Percentiles rank a stretch among this genome's conserved stretches.
phyloP scores from a whole-genome alignment of 2,329 filamentous ascomycete species.

The Nigrograna mackinnonii region DNA sequence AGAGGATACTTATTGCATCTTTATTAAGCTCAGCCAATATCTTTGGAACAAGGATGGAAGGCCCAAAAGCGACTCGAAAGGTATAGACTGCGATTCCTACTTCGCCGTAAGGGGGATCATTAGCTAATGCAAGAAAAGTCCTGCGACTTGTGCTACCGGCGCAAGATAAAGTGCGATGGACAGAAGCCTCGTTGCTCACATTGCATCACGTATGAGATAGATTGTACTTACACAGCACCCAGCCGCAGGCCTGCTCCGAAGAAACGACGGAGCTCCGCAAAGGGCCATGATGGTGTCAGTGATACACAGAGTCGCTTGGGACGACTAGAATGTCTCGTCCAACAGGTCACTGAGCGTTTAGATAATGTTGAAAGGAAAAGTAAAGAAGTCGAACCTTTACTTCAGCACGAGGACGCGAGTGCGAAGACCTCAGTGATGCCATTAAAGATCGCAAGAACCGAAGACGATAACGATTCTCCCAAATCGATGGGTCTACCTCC shows the following conservation, averaged over 20 bases:
- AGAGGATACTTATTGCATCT: slow-evolving; percentile 3
- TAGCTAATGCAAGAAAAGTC: slow-evolving; percentile 20
- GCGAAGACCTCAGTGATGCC: slow-evolving; percentile 4
- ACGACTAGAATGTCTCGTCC: slow-evolving; percentile 12
- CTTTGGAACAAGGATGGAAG: slow-evolving; percentile 8
- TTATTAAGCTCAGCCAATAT: slow-evolving; percentile 9
- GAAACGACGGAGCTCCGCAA: slow-evolving; percentile 14
- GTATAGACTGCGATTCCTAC: slow-evolving; percentile 8
- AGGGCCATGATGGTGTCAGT: slow-evolving; percentile 6
- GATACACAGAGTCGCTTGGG: slow-evolving; percentile 12
- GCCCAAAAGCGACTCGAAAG: slow-evolving; percentile 11
- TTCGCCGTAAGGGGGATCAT: slow-evolving; percentile 8
- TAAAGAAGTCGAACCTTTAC: slow-evolving; percentile 7
- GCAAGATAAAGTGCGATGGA: slow-evolving; percentile 41
- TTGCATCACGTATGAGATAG: slow-evolving; percentile 27
- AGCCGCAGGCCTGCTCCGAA: slow-evolving; percentile 21
- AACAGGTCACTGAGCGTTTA: slow-evolving; percentile 14
- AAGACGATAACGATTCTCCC: slow-evolving; percentile 1
- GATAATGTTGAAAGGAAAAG: slow-evolving; percentile 8
- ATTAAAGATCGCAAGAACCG: slow-evolving; percentile 5
- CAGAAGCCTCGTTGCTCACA: slow-evolving; percentile 38
- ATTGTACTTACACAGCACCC: slow-evolving; percentile 22
- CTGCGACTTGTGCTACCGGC: slow-evolving; percentile 40
- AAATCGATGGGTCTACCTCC: slow-evolving; percentile 21
- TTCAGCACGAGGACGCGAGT: slow-evolving; percentile 8